Conservation (phyloP, 306 rosid species). For the Arachis hypogaea region DNA sequence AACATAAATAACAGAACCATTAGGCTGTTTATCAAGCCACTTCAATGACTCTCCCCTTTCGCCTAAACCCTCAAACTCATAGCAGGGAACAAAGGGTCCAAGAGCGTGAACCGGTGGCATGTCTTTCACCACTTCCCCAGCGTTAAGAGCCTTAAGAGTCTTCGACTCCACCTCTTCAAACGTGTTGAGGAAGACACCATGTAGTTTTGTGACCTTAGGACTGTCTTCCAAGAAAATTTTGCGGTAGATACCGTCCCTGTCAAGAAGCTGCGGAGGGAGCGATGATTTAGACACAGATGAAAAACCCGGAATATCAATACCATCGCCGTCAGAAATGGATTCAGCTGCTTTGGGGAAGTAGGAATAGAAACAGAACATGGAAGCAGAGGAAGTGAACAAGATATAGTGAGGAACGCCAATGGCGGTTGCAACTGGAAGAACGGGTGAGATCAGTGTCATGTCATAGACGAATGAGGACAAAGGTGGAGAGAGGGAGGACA, state of each 20-base stretch:
- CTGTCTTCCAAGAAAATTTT: constrained; percentile 35
- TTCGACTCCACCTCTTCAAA: constrained; percentile 44
- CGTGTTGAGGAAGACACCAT: constrained; percentile 53
- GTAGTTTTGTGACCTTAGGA: constrained; percentile 25
- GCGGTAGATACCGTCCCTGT: constrained; percentile 17
- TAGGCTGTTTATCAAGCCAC: constrained; percentile 49
- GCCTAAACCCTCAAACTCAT: constrained; percentile 45
- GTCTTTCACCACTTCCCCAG: constrained; percentile 22
- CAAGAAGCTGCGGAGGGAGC: constrained; percentile 47
- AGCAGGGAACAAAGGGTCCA: constrained; percentile 51
- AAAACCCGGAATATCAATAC: constrained; percentile 45
- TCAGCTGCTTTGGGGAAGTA: constrained; percentile 11
- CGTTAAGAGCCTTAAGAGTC: constrained; percentile 33
- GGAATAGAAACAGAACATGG: constrained; percentile 47
- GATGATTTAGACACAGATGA: constrained; percentile 45
- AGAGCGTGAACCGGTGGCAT: constrained; percentile 43
- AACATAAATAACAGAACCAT: constrained; percentile 49
- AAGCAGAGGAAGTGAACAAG: constrained; percentile 46
- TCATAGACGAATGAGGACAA: constrained; percentile 55
- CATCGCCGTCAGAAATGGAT: not conserved
- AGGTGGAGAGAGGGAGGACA: constrained; percentile 55
- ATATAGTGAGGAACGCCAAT: constrained; percentile 43
- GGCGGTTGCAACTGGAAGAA: constrained; percentile 26
- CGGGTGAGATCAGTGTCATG: constrained; percentile 45
- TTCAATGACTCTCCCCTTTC: not conserved